phyloP scores from a whole-genome alignment of 2,329 filamentous ascomycete species.

The Graphiopsis chlorocephala region DNA sequence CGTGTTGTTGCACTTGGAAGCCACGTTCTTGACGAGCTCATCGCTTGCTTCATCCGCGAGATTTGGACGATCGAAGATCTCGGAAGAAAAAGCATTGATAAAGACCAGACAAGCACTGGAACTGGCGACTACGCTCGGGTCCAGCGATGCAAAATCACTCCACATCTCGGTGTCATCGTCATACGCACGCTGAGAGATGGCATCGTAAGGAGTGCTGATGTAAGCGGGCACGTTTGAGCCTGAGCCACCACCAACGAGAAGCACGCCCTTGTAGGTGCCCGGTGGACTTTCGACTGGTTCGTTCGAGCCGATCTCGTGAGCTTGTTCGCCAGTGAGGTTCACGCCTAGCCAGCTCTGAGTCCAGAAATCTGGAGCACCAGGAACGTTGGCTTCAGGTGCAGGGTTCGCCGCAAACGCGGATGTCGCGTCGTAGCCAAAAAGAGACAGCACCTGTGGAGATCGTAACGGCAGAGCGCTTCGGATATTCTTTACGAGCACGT shows the following conservation, averaged over 20 bases:
- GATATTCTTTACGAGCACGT: constrained; percentile 63
- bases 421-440: constrained; percentile 61
- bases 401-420: constrained; percentile 32
- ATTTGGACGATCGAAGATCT: constrained; percentile 38
- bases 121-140: constrained; percentile 49
- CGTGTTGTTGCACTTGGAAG: constrained; percentile 59
- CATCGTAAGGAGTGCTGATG: constrained; percentile 36
- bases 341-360: constrained; percentile 26
- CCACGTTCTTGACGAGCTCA: constrained; percentile 55
- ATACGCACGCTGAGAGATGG: constrained; percentile 34
- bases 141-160: constrained; percentile 55
- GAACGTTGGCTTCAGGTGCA: constrained; percentile 11
- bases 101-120: constrained; percentile 53
- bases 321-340: constrained; percentile 17
- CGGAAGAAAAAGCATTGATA: constrained; percentile 52
- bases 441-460: constrained; percentile 50
- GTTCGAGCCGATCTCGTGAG: constrained; percentile 35
- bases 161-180: constrained; percentile 57
- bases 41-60: constrained; percentile 49
- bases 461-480: constrained; percentile 55
- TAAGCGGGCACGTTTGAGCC: constrained; percentile 35
- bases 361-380: constrained; percentile 14
- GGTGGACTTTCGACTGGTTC: constrained; percentile 27
- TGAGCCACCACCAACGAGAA: constrained; percentile 37
- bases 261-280: constrained; percentile 30